phyloP scores from a whole-genome alignment of 169 alveolate species.

The Blepharisma undulans region DNA sequence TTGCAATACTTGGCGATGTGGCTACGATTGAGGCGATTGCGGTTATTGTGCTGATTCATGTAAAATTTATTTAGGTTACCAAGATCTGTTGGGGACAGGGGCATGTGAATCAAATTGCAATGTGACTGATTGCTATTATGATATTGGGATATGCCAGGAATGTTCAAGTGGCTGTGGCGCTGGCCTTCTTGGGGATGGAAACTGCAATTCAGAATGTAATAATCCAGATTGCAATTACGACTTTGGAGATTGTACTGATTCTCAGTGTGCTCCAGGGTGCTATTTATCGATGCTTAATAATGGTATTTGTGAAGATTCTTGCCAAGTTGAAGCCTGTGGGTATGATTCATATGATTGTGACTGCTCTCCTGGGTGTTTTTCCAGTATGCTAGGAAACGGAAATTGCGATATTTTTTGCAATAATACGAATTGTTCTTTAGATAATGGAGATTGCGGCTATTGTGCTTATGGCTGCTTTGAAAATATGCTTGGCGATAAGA shows the following conservation, averaged over 20 bases:
- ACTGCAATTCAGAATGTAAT: not conserved
- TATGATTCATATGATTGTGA: not conserved
- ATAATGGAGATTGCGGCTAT: too few species aligned
- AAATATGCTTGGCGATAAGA: not conserved
- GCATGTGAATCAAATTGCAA: not conserved
- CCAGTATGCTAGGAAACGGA: not conserved
- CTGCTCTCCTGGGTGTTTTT: not conserved
- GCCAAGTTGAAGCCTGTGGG: not conserved
- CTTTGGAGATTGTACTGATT: not conserved
- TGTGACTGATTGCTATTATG: not conserved
- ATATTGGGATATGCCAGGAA: not conserved
- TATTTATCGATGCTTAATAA: not conserved
- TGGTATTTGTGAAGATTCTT: not conserved
- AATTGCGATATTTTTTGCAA: not conserved
- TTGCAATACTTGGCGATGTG: not conserved
- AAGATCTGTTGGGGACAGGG: not conserved
- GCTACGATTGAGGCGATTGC: constrained; percentile 13
- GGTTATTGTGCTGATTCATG: constrained; percentile 35
- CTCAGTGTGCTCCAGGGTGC: not conserved
- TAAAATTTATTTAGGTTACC: not conserved
- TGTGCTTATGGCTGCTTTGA: too few species aligned
- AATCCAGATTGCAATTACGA: not conserved
- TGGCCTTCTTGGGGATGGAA: not conserved
- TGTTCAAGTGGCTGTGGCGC: not conserved
- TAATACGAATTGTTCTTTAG: not conserved